Evolutionary conservation across 2,329 filamentous ascomycete species (phyloP), one percentile per base, ranked within the genome.

Genomic region (Calonectria honghensis): DNA sequence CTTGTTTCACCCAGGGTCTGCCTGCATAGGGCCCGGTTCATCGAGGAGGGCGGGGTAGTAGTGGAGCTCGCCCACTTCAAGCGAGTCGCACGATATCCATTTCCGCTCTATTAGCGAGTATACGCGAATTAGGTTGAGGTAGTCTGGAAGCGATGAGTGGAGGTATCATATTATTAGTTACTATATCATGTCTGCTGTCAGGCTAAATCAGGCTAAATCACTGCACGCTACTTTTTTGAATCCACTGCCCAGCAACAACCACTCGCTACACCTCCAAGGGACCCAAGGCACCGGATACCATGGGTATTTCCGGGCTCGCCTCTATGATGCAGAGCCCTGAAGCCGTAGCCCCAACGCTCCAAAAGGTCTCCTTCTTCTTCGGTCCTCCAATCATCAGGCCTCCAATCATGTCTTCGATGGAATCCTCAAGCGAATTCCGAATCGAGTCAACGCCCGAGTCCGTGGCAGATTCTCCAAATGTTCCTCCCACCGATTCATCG

Each of bases 101-200:
- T 48, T 48, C n/a, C 18, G 45, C 45, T 48, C 45, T 48, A 7
- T 45, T 45, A 45, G 41, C 41, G 41, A 45, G 18, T n/a, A 45
- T 4, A 45, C 10, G 2, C n/a, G 1, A 48, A 13, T 48, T 24
- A 24, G 1, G 4, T 24, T 6, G 10, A 24, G 45, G n/a, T 13
- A 13, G 45, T 3, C 27, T 31, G 50, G 31, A 10, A 24, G 50
- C 31, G 32, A 41, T 31, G 50, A 45, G 65, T 31, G 48, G 52
- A 68, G 51, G 52, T 41, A 45, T 54, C n/a, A 20, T n/a, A 32
- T 32, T 48, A 48, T 24, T 48, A 48, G 45, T 48, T 48, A 48
- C 45, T 48, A 24, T 48, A 48, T 48, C 45, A 24, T 48, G 45
- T 13, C n/a, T 24, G 45, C 45, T 24, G 24, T 48, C 45, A 11